Conservation (phyloP, 2,329 filamentous ascomycete genomes). For the Fonsecaea monophora region DNA sequence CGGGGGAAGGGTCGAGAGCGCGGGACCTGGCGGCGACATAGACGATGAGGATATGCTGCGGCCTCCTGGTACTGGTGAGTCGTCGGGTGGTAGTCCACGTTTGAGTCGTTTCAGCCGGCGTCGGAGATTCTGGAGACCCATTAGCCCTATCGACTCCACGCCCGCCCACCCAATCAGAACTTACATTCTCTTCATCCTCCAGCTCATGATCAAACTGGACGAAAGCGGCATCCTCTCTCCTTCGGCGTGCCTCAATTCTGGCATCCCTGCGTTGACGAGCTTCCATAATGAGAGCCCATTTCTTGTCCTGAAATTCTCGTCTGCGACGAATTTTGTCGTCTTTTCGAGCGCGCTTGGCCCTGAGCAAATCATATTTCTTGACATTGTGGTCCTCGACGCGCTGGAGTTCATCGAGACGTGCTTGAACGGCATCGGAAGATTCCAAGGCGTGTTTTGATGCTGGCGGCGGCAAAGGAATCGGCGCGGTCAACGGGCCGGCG, state of each 20-base stretch:
- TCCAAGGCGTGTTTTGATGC: conserved; percentile 38
- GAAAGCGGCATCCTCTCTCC: conserved; percentile 38
- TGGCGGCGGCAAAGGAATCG: conserved; percentile 35
- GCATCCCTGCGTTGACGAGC: conserved; percentile 38
- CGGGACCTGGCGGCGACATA: conserved; percentile 36
- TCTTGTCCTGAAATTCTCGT: conserved; percentile 37
- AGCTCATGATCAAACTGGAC: conserved; percentile 37
- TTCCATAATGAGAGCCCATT: conserved; percentile 37
- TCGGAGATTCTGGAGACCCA: conserved; percentile 34
- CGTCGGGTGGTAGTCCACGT: conserved; percentile 39
- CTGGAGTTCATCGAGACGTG: conserved; percentile 36
- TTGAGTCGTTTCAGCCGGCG: conserved; percentile 39
- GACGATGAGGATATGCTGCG: conserved; percentile 34
- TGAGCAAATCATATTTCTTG: conserved; percentile 37
- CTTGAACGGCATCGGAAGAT: conserved; percentile 35
- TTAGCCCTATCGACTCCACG: conserved; percentile 15
- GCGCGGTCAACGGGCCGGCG: conserved; percentile 31
- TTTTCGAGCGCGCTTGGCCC: conserved; percentile 38
- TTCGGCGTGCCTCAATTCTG: conserved; percentile 35
- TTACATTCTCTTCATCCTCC: conserved; percentile 39
- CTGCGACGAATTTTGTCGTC: conserved; percentile 39
- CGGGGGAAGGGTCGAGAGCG: conserved; percentile 39
- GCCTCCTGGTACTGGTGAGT: conserved; percentile 26
- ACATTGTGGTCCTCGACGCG: conserved; percentile 38
- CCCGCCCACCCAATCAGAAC: not conserved